A percentile compares a stretch with the other conserved stretches of the same genome.
Evolutionary conservation across 2,329 filamentous ascomycete species (phyloP).

Genomic region (Didymellaceae sp.): DNA sequence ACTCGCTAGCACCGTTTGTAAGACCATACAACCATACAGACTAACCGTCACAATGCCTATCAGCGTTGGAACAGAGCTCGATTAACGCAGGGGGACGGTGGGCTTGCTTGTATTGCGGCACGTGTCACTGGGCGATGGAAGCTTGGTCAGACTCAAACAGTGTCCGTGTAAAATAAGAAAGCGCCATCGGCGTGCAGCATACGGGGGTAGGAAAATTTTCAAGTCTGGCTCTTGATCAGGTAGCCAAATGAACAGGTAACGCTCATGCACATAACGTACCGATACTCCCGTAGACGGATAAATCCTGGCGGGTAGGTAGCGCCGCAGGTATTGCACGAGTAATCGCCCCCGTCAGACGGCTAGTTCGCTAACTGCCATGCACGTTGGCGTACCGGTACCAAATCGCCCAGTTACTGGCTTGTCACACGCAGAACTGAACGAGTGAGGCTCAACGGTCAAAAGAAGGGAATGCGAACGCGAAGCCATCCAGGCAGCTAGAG

Average conservation of each 20-base stretch:
- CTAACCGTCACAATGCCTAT: conserved; percentile 7
- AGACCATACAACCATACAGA: conserved; percentile 24
- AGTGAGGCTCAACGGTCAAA: conserved; percentile 26
- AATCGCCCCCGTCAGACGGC: conserved; percentile 29
- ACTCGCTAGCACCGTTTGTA: conserved; percentile 28
- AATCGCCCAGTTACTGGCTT: conserved; percentile 9
- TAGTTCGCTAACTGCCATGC: conserved; percentile 27
- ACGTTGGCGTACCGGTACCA: conserved; percentile 3
- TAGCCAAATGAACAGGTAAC: conserved; percentile 8
- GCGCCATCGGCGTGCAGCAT: conserved; percentile 11
- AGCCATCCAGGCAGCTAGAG: too few species aligned
- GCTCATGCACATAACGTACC: conserved; percentile 20
- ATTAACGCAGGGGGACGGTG: conserved; percentile 27
- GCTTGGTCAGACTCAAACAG: conserved; percentile 17
- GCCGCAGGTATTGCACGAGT: conserved; percentile 29
- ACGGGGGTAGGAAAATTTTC: conserved; percentile 20
- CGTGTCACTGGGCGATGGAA: conserved; percentile 26
- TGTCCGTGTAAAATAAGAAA: conserved; percentile 10
- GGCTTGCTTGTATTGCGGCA: conserved; percentile 26
- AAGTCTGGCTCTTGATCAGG: conserved; percentile 2
- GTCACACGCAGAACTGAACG: neutral
- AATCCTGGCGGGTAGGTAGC: conserved; percentile 29
- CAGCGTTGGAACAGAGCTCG: conserved; percentile 29
- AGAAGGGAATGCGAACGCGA: conserved; percentile 25
- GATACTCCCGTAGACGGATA: conserved; percentile 19